Conservation (phyloP, 2,329 filamentous ascomycete species). For the Microsporum ferrugineum region DNA sequence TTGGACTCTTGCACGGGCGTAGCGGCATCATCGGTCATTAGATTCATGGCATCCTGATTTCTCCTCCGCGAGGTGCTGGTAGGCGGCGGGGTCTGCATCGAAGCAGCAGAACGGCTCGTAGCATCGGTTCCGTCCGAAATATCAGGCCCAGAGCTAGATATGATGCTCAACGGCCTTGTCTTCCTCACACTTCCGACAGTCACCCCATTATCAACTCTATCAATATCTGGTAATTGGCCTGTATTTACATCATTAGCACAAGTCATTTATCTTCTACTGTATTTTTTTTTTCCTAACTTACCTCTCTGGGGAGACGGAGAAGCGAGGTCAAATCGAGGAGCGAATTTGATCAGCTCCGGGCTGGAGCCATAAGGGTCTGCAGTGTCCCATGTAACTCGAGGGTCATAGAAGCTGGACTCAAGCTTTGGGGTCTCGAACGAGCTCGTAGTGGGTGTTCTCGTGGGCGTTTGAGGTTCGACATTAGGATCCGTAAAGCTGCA, state of each 20-base stretch:
- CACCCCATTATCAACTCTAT: not conserved
- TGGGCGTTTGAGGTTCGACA: constrained; percentile 38
- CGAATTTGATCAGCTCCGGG: constrained; percentile 34
- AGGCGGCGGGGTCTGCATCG: constrained; percentile 52
- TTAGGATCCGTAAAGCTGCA: constrained; percentile 37
- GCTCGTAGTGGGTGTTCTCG: constrained; percentile 33
- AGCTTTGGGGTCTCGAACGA: constrained; percentile 36
- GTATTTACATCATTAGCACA: not conserved
- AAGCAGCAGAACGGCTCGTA: constrained; percentile 31
- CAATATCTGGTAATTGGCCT: not conserved
- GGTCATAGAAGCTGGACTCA: constrained; percentile 38
- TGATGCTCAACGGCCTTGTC: constrained; percentile 8
- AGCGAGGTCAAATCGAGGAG: constrained; percentile 27
- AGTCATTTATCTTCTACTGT: too few relatives aligned
- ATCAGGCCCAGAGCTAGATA: constrained; percentile 20
- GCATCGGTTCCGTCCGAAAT: constrained; percentile 26
- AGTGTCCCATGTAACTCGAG: constrained; percentile 37
- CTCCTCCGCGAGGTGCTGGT: constrained; percentile 46
- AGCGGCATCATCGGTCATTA: constrained; percentile 12
- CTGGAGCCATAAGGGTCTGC: constrained; percentile 38
- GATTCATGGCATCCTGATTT: constrained; percentile 20
- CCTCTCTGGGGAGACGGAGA: constrained; percentile 17
- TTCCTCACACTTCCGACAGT: constrained; percentile 1
- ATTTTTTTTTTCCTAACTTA: not conserved
- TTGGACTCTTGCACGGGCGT: constrained; percentile 11